phyloP scores from a whole-genome alignment of 176 grass and related monocot genomes.

The Carex myosuroides region DNA sequence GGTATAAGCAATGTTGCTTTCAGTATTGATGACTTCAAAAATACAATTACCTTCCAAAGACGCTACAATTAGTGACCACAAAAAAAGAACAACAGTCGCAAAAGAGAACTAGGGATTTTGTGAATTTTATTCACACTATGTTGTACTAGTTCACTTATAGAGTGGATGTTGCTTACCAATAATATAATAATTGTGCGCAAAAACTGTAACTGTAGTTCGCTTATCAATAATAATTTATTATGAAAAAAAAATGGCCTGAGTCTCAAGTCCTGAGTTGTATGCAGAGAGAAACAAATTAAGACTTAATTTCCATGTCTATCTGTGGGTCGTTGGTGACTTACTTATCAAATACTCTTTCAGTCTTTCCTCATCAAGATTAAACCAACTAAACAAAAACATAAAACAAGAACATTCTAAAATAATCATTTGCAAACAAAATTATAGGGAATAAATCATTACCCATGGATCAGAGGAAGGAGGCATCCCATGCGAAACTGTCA shows the following conservation, averaged over 20 bases:
- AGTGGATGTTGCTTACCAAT: not conserved
- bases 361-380: not conserved
- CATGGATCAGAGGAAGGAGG: constrained; percentile 67
- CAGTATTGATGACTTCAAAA: not conserved
- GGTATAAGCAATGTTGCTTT: not conserved
- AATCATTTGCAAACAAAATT: not conserved
- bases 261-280: not conserved
- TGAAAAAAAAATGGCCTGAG: not conserved
- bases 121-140: not conserved
- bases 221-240: not conserved
- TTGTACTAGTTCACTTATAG: not conserved
- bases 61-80: not conserved
- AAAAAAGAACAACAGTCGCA: not conserved
- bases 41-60: constrained; percentile 9
- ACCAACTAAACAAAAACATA: not conserved
- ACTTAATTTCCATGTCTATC: not conserved
- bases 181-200: not conserved
- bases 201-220: not conserved
- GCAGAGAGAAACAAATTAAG: not conserved
- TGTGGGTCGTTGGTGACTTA: not conserved
- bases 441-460: constrained; percentile 29
- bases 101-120: not conserved
- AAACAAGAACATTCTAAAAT: constrained; percentile 9
- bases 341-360: not conserved
- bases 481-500: constrained; percentile 71